Percentiles rank a stretch among this genome's conserved stretches.
phyloP scores from a whole-genome alignment of 2,329 filamentous ascomycete genomes.

The Beauveria asiatica region DNA sequence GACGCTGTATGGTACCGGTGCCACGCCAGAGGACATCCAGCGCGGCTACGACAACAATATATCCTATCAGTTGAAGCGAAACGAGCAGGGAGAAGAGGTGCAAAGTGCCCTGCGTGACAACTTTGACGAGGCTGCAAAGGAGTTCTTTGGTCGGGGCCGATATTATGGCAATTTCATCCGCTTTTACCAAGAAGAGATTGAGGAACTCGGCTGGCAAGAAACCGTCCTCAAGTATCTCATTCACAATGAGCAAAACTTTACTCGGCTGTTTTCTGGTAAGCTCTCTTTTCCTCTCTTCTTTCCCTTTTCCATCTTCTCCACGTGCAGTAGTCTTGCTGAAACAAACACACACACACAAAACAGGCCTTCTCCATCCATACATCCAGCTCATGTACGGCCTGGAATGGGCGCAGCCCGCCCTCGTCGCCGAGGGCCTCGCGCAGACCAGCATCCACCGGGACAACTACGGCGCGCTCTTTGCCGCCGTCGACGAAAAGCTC shows the following conservation, averaged over 20 bases:
- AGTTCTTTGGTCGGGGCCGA: constrained; percentile 51
- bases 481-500: constrained; percentile 40
- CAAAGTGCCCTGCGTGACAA: constrained; percentile 47
- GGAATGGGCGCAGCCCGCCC: constrained; percentile 72
- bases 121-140: constrained; percentile 41
- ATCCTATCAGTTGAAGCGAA: constrained; percentile 53
- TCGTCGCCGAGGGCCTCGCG: constrained; percentile 72
- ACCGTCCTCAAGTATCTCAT: constrained; percentile 63
- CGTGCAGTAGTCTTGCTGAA: not conserved
- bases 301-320: not conserved
- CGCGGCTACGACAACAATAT: constrained; percentile 56
- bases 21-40: constrained; percentile 49
- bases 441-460: constrained; percentile 62
- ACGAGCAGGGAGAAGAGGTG: constrained; percentile 38
- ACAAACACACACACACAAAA: not conserved
- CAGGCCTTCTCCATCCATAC: constrained; percentile 66
- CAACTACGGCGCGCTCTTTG: constrained; percentile 46
- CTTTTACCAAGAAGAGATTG: constrained; percentile 71
- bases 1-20: constrained; percentile 67
- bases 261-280: constrained; percentile 56
- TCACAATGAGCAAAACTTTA: constrained; percentile 50
- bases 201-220: constrained; percentile 47
- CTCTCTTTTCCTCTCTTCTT: not conserved
- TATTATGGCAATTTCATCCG: constrained; percentile 65
- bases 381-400: constrained; percentile 82